These are phyloP conservation scores for Juglanconis sp. DNA, from an alignment of 2,329 filamentous ascomycete genomes.

Conservation along the genomic window DNA sequence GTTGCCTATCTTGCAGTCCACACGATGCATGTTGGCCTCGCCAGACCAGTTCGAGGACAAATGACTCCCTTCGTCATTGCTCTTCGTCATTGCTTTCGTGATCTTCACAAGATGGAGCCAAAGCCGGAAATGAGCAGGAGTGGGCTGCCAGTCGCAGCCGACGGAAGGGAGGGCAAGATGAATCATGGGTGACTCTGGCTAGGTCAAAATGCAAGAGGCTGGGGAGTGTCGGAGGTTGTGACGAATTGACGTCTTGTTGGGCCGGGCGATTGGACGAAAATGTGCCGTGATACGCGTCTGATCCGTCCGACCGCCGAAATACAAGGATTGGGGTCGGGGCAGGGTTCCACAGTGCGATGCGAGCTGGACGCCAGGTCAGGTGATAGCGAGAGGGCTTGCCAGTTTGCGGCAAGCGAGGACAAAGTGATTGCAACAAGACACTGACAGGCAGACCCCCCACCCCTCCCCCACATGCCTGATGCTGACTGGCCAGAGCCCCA, in stretches of 20 bases:
- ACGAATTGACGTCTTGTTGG: slow-evolving; percentile 6
- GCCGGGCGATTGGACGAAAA: slow-evolving; percentile 13
- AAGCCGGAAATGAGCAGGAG: slow-evolving; percentile 3
- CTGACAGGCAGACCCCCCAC: too few relatives aligned
- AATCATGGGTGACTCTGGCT: slow-evolving; percentile 9
- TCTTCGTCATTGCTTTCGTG: too few relatives aligned
- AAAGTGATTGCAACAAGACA: not conserved
- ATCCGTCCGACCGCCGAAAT: not conserved
- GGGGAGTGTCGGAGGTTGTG: slow-evolving; percentile 6
- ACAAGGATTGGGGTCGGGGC: not conserved
- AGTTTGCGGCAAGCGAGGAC: not conserved
- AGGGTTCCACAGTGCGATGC: not conserved
- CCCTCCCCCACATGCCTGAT: too few relatives aligned
- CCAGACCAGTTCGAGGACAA: not conserved
- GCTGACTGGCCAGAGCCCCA: slow-evolving; percentile 5
- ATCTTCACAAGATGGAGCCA: not conserved
- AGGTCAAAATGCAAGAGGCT: slow-evolving; percentile 4
- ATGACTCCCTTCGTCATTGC: too few relatives aligned
- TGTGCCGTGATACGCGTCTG: slow-evolving; percentile 15
- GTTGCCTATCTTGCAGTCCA: not conserved
- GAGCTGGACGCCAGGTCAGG: not conserved
- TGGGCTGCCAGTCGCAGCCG: slow-evolving; percentile 1
- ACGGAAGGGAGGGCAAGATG: not conserved
- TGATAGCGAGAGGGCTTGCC: not conserved
- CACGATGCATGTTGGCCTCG: not conserved